A percentile compares a stretch with the other conserved stretches of the same genome.
Conservation (phyloP, 805 yeast genomes). For the Priceomyces castillae region DNA sequence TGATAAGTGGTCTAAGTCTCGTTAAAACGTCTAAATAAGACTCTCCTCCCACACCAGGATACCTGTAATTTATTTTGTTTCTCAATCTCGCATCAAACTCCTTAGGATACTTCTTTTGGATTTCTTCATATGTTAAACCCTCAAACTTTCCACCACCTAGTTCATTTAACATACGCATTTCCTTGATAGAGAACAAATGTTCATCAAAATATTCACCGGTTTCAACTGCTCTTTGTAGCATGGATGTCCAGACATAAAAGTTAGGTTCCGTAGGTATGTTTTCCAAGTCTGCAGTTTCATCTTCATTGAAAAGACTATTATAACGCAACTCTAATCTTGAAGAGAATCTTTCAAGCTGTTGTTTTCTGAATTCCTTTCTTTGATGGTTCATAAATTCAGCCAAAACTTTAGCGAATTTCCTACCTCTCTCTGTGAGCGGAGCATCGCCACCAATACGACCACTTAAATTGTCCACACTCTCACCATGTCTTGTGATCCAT, state of each 20-base stretch:
- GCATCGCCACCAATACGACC: constrained; percentile 96
- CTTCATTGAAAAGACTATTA: constrained; percentile 25
- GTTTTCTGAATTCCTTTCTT: constrained; percentile 61
- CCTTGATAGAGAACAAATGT: constrained; percentile 69
- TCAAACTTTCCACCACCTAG: constrained; percentile 91
- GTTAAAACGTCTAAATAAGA: constrained; percentile 91
- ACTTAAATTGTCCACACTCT: constrained; percentile 74
- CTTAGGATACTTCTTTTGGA: constrained; percentile 65
- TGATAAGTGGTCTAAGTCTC: constrained; percentile 82
- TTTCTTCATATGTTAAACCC: constrained; percentile 89
- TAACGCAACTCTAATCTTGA: constrained; percentile 44
- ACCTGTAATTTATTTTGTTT: constrained; percentile 81
- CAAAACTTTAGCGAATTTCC: constrained; percentile 67
- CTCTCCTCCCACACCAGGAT: constrained; percentile 98
- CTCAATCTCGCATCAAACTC: constrained; percentile 75
- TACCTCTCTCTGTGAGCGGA: constrained; percentile 72
- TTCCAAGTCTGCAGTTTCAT: constrained; percentile 16
- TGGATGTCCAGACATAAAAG: constrained; percentile 91
- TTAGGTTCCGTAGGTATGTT: constrained; percentile 56
- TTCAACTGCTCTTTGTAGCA: constrained; percentile 75
- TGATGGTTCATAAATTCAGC: constrained; percentile 71
- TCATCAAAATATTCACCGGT: constrained; percentile 78
- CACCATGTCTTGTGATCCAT: constrained; percentile 96
- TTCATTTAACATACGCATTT: constrained; percentile 91
- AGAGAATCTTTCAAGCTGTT: constrained; percentile 55